These are phyloP conservation scores for Platismatia glauca DNA, from an alignment of 495 filamentous ascomycete genomes.

Conservation along the genomic window DNA sequence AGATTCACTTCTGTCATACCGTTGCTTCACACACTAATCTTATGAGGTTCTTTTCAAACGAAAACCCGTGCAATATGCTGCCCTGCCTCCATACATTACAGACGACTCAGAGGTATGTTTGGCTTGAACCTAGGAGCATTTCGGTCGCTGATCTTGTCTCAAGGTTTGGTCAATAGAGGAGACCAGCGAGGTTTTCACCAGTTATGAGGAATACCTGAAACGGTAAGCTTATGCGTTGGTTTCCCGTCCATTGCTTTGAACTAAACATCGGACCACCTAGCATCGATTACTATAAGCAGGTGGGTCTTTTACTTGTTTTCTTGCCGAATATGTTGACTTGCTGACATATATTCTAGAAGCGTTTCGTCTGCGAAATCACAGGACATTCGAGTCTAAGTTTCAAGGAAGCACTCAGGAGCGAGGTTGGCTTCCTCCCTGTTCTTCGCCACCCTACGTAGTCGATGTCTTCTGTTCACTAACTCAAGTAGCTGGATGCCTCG, in stretches of 20 bases:
- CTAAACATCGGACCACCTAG: conserved; percentile 37
- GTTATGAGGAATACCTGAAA: conserved; percentile 79
- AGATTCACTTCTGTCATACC: neutral
- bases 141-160: conserved; percentile 7
- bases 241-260: neutral
- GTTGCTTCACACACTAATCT: conserved; percentile 5
- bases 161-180: conserved; percentile 88
- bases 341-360: conserved; percentile 42
- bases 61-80: conserved; percentile 82
- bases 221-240: conserved; percentile 45
- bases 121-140: conserved; percentile 6
- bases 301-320: conserved; percentile 29
- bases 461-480: conserved; percentile 1
- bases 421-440: conserved; percentile 52
- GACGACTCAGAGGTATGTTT: conserved; percentile 63
- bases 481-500: conserved; percentile 63
- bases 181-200: conserved; percentile 82
- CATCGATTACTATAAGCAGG: conserved; percentile 90
- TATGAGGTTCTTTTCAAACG: conserved; percentile 85
- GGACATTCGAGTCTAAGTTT: conserved; percentile 90
- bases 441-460: neutral
- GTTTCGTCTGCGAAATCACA: conserved; percentile 91
- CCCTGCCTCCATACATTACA: conserved; percentile 63
- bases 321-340: neutral
- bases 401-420: conserved; percentile 86